phyloP scores from a whole-genome alignment of 306 rosid genomes.

The Cucurbita argyrosperma region DNA sequence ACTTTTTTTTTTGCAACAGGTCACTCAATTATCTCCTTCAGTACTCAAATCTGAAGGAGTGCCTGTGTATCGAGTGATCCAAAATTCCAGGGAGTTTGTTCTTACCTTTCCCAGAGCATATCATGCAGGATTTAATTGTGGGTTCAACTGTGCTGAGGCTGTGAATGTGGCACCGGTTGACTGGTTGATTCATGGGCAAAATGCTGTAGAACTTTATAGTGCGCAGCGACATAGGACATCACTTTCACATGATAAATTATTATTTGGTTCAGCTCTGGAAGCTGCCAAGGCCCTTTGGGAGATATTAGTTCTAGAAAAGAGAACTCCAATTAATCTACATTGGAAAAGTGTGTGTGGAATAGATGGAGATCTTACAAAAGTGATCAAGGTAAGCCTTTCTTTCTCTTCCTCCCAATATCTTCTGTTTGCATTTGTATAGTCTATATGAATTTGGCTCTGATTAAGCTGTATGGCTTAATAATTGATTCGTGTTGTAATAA shows the following conservation, averaged over 20 bases:
- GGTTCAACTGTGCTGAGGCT: slow-evolving; percentile 98
- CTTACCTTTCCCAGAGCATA: slow-evolving; percentile 97
- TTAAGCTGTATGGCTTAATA: background rate
- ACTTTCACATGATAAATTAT: slow-evolving; percentile 80
- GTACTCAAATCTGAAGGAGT: slow-evolving; percentile 83
- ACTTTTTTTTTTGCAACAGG: slow-evolving; percentile 36
- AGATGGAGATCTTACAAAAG: slow-evolving; percentile 67
- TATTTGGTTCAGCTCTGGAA: slow-evolving; percentile 62
- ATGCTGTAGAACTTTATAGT: slow-evolving; percentile 82
- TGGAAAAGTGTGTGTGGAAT: slow-evolving; percentile 64
- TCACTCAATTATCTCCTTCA: slow-evolving; percentile 91
- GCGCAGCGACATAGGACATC: slow-evolving; percentile 78
- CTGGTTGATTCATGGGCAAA: slow-evolving; percentile 91
- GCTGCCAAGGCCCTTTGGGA: slow-evolving; percentile 53
- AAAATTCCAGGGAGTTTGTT: slow-evolving; percentile 77
- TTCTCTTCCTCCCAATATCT: background rate
- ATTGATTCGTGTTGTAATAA: background rate
- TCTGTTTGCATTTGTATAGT: background rate
- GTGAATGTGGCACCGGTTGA: slow-evolving; percentile 97
- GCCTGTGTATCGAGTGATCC: slow-evolving; percentile 65
- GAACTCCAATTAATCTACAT: slow-evolving; percentile 25
- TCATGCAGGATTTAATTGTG: slow-evolving; percentile 91
- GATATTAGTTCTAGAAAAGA: slow-evolving; percentile 28
- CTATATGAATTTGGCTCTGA: background rate
- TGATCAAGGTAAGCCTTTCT: slow-evolving; percentile 41